Evolutionary conservation across 495 filamentous ascomycete species (phyloP).

Genomic region (Tricharina praecox): DNA sequence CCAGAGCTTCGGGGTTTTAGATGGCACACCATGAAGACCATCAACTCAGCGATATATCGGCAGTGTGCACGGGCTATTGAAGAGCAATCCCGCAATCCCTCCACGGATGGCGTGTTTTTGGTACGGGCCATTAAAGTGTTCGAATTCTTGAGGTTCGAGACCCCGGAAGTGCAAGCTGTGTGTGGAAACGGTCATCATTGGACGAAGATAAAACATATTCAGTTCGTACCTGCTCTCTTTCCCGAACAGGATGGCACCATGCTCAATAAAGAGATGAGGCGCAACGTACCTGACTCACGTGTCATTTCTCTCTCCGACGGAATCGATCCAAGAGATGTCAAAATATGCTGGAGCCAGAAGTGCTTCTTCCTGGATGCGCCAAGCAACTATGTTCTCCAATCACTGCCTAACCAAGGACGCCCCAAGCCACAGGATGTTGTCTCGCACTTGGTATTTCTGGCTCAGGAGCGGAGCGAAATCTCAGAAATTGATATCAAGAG

Average conservation of each 20-base stretch:
- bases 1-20: neutral
- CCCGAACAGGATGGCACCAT: neutral
- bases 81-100: neutral
- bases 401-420: neutral
- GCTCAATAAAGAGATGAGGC: constrained; percentile 2
- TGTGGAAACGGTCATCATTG: neutral
- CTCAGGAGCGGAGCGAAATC: constrained; percentile 6
- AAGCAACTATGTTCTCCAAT: constrained; percentile 3
- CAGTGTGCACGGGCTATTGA: constrained; percentile 4
- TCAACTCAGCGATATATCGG: neutral
- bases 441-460: constrained; percentile 15
- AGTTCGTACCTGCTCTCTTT: constrained; percentile 6
- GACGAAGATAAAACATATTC: neutral
- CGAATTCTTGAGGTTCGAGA: constrained; percentile 14
- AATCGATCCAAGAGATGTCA: constrained; percentile 5
- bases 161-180: constrained; percentile 8
- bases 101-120: neutral
- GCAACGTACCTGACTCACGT: neutral
- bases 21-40: constrained; percentile 2
- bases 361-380: constrained; percentile 9
- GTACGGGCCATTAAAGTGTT: constrained; percentile 11
- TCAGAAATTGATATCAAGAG: constrained; percentile 6
- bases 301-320: neutral
- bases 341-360: constrained; percentile 19
- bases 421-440: constrained; percentile 11